Base-by-base conservation (phyloP, 768 basidiomycete species). In the Tylopilus cervinicoccineus region DNA sequence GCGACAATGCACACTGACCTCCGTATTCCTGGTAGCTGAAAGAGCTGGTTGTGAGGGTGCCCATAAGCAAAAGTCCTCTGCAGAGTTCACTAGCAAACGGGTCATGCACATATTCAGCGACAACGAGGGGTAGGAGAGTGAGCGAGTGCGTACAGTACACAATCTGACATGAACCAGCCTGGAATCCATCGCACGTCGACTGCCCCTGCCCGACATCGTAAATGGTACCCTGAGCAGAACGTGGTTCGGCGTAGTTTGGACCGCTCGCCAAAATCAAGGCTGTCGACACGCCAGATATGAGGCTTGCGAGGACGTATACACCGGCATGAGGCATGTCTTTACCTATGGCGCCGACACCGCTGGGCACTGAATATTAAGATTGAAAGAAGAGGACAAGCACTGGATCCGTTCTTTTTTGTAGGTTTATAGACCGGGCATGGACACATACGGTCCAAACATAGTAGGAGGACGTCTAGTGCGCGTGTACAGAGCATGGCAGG, bases 141-240 rank as follows among this genome's bases (percentile, higher is more conserved):
- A 20, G 14, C 9, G 32, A 31, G 36, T 17, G 64, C 79, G 53
- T 61, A 81, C 83, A 51, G 60, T 77, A 83, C 10, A 75, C 77
- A 53, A 81, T 81, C 59, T 89, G 88, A 66, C 88, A 91, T 47
- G 71, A 64, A 16, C 63, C 68, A 4, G 76, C 73, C 9, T 82
- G 83, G 63, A 88, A 92, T 47, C 75, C 67, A 63, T 87, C 84
- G 13, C 81, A 81, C 14, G 81, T 83, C 8, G 72, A 48, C 63
- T 85, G 86, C 23, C 82, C 85, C 36, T 73, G 58, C 59, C 86
- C 76, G 13, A 76, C 71, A 14, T 72, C 68, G 37, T 68, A 59
- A 17, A 79, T 77, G 4, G 70, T 67, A 49, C 75, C 76, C 14
- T 72, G 72, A 39, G 76, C 79, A 27, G 76, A 70, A 53, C 75